Evolutionary conservation across 768 basidiomycete genomes (phyloP).

Genomic region (Termitomyces sp.): DNA sequence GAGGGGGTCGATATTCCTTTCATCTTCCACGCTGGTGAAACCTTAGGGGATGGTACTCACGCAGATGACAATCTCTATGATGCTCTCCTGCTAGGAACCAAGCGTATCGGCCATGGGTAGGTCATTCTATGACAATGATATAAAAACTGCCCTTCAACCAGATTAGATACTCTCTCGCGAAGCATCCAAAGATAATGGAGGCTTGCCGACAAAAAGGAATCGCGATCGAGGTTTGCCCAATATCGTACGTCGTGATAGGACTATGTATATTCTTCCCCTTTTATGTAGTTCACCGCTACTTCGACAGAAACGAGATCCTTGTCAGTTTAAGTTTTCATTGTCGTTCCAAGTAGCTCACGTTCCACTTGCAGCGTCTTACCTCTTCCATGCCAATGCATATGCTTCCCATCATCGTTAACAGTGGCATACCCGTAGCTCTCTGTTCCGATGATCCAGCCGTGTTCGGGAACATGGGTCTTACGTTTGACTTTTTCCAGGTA

Average conservation of each 20-base stretch:
- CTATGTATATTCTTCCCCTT: background rate
- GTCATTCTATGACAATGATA: background rate
- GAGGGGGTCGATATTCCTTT: slow-evolving; percentile 65
- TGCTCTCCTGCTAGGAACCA: slow-evolving; percentile 72
- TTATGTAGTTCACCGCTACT: background rate
- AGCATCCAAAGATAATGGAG: slow-evolving; percentile 70
- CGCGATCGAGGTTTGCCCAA: slow-evolving; percentile 72
- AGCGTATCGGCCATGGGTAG: slow-evolving; percentile 79
- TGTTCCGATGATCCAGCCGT: slow-evolving; percentile 74
- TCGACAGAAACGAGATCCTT: slow-evolving; percentile 64
- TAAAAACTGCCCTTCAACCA: background rate
- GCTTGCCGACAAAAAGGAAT: slow-evolving; percentile 60
- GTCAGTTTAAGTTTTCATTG: slow-evolving; percentile 23
- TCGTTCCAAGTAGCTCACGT: background rate
- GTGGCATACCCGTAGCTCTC: slow-evolving; percentile 67
- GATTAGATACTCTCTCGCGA: slow-evolving; percentile 64
- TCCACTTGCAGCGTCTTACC: slow-evolving; percentile 50
- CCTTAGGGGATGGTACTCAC: slow-evolving; percentile 66
- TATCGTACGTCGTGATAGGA: slow-evolving; percentile 50
- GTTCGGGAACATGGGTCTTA: slow-evolving; percentile 75
- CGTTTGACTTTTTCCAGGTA: slow-evolving; percentile 77
- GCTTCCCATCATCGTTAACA: slow-evolving; percentile 63
- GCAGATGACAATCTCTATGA: slow-evolving; percentile 76
- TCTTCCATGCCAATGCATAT: slow-evolving; percentile 81
- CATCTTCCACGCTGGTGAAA: slow-evolving; percentile 79